Evolutionary conservation across 1,284 basidiomycete genomes (phyloP), one percentile per base, ranked within the genome.

Genomic region (Trichosporon coremiiforme): DNA sequence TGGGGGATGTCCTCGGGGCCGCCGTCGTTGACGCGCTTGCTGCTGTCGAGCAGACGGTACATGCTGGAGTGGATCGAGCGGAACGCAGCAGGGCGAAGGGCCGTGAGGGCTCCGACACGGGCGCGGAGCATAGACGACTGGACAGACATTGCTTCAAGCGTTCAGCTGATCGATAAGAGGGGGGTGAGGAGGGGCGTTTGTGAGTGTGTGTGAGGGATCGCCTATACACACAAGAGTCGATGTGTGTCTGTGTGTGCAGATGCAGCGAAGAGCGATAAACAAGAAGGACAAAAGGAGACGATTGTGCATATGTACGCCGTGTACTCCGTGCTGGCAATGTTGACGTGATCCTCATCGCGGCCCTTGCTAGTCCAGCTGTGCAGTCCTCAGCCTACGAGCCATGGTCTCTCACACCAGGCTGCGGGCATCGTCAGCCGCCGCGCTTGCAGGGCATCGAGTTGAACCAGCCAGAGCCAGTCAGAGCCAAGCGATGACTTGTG

Each of bases 1-100:
- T 82, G 78, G 47, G 81, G 77, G 10, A 78, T 75, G 41, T 80
- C 79, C 45, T 77, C 73, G 0, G 68, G 67, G 17, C 81, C 81
- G 20, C 81, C 81, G 73, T 82, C 80, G 2, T 69, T 72, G 7
- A 75, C 36, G 3, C 70, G 64, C 13, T 60, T 60, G 4, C 75
- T 74, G 3, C 74, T 68, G 62, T 74, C 74, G 50, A 80, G 29
- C 25, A 33, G 29, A 4, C 57, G 57, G 29, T 60, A 33, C 31
- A 33, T 17, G 31, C 29, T 33, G 2, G 13, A 13, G 57, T 60
- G 29, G 7, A 60, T 17, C 2, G 57, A 60, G 57, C 57, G 57
- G 25, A 25, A 4, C 5, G 57, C 29, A 13, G 57, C 29, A 13
- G 31, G 57, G 31, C 57, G 29, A 12, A 60, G 29, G 15, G n/a